Base-by-base conservation (phyloP, 352 stramenopile genomes). In the Globisporangium lucens region DNA sequence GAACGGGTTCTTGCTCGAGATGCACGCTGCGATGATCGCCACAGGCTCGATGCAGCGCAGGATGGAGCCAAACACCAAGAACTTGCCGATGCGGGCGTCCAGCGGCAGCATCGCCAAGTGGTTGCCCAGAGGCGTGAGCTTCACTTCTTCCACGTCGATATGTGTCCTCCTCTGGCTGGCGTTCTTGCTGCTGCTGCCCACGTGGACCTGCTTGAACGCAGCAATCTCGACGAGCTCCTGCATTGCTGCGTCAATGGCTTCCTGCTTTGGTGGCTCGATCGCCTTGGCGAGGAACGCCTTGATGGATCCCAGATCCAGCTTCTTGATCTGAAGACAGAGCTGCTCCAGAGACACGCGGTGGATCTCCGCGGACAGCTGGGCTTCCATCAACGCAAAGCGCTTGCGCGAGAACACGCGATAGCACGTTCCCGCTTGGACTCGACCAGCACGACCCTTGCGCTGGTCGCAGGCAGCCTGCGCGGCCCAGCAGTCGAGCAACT, bases 51-150 rank as follows among this genome's bases (percentile, higher is more conserved):
- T 74, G 56, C 89, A 97, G 27, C 88, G 86, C 38, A 97, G 56
- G 53, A 97, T 94, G 13, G 85, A 92, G n/a, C 89, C 89, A 55
- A 90, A 97, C 43, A 97, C 80, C 2, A 95, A 63, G 64, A 97
- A 91, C 64, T 97, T 97, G 67, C 85, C 89, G 36, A 97, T 91
- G 20, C 89, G 89, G 22, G 89, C 89, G 61, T 97, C 88, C 43
- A 97, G 70, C 13, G 89, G 88, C 29, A 95, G 73, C 82, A 91
- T 92, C 4, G 82, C 85, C 65, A 95, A 74, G 66, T 93, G 83
- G 20, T 85, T 85, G 3, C 98, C 98, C 0, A 99, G 78, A 15
- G 97, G 91, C 52, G 97, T 99, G 35, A 99, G 72, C 20, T 64
- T 61, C 17, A 92, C 82, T 52, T 89, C 68, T 65, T 90, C 83